These are phyloP conservation scores for Tritrichomonas foetus DNA, from an alignment of 208 protist species.

Conservation along the genomic window DNA sequence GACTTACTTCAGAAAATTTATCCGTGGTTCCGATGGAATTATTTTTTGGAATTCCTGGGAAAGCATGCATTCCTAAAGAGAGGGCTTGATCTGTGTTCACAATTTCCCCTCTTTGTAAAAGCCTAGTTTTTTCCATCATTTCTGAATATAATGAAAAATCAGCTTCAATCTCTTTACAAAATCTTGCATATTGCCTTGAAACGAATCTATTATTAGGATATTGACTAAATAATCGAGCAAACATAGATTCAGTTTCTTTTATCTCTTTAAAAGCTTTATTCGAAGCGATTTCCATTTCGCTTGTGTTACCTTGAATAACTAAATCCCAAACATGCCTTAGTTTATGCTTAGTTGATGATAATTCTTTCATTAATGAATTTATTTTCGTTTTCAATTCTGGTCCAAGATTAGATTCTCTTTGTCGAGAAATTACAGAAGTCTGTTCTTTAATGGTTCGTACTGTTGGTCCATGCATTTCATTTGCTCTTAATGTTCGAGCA, in stretches of 20 bases:
- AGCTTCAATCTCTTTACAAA: background rate
- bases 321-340: background rate
- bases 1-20: no score
- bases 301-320: background rate
- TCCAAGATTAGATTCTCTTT: background rate
- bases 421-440: background rate
- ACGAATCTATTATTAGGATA: slow-evolving; percentile 14
- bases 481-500: background rate
- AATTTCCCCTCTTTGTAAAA: no score
- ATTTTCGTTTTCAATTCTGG: background rate
- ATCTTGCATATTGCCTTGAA: background rate
- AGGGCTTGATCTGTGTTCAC: no score
- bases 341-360: background rate
- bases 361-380: background rate
- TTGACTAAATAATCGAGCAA: background rate
- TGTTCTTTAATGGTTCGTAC: background rate
- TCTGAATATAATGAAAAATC: background rate
- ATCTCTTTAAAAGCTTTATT: background rate
- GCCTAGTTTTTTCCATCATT: no score
- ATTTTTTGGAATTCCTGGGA: no score
- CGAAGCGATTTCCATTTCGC: background rate
- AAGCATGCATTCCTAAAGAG: no score
- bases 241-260: background rate
- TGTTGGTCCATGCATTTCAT: background rate
- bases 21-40: no score